These are phyloP conservation scores for Calonectria hawksworthii DNA, from an alignment of 2,329 filamentous ascomycete species.

Conservation along the genomic window DNA sequence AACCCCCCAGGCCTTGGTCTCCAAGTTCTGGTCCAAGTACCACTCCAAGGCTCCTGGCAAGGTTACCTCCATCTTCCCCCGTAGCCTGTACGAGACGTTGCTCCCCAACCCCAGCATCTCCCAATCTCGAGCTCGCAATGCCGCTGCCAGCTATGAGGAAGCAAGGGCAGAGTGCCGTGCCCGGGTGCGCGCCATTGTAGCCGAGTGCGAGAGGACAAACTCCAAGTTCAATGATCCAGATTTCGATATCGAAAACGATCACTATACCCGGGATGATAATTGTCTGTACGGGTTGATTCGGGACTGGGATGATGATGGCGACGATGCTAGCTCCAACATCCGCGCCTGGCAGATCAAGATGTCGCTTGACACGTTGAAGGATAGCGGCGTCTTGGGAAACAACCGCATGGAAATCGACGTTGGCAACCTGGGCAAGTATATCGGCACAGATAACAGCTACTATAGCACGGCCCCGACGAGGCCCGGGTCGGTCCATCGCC, in stretches of 20 bases:
- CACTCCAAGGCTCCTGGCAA: conserved; percentile 58
- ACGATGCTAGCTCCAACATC: conserved; percentile 2
- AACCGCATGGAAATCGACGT: conserved; percentile 33
- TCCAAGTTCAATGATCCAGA: conserved; percentile 61
- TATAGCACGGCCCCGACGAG: conserved; percentile 18
- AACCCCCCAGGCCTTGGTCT: conserved; percentile 56
- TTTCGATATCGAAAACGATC: conserved; percentile 59
- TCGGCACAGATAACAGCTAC: conserved; percentile 22
- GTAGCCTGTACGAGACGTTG: conserved; percentile 53
- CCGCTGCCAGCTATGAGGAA: conserved; percentile 57
- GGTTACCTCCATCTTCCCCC: conserved; percentile 61
- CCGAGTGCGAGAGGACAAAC: conserved; percentile 60
- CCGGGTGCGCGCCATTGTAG: conserved; percentile 55
- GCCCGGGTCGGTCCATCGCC: conserved; percentile 57
- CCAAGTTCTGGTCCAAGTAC: conserved; percentile 59
- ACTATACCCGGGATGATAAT: conserved; percentile 51
- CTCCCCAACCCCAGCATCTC: conserved; percentile 39
- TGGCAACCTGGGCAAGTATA: conserved; percentile 26
- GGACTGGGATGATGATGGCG: conserved; percentile 32
- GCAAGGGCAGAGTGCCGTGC: conserved; percentile 57
- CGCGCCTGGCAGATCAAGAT: conserved; percentile 28
- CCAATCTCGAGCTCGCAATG: conserved; percentile 51
- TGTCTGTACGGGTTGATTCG: conserved; percentile 53
- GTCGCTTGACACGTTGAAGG: conserved; percentile 31
- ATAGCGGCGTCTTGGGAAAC: conserved; percentile 30